Base-by-base conservation (phyloP, 2,329 filamentous ascomycete species). In the Akanthomyces dipterigenus region DNA sequence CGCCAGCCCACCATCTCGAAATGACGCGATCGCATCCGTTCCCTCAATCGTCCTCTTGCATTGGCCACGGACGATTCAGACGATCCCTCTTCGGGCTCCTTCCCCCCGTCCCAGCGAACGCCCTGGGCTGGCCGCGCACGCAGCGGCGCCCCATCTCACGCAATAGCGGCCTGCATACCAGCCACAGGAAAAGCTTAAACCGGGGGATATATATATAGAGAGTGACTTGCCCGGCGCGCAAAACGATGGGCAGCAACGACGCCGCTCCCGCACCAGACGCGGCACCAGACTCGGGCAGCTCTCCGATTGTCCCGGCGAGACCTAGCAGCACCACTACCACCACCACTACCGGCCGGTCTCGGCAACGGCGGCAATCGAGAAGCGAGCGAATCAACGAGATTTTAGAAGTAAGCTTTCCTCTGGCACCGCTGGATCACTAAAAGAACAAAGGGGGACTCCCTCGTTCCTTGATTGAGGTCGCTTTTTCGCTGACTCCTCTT, bases 381-480 rank as follows among this genome's bases (percentile, higher is more conserved):
- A 73, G 70, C 63, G 75, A 76, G 60, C 77, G 77, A 57, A 73
- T 81, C 64, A 72, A 74, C 63, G 75, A 75, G 62, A 80, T 81
- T 60, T 73, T 81, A 61, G 75, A 81, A 74, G 78, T 80, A 69
- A 67, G 76, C 56, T 42, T 11, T 6, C 24, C 40, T 49, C n/a
- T 24, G 14, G 22, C 20, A 3, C 9, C 6, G 4, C 45, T 49
- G 36, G 14, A 38, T 14, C 12, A 3, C 12, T 3, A 38, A 16
- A 11, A 34, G 31, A 8, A 34, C 8, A 11, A 34, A 34, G 16
- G 36, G 12, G 36, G n/a, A n/a, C n/a, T n/a, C n/a, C 36, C 36
- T 38, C 36, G 14, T 16, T 16, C n/a, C n/a, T n/a, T n/a, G n/a
- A n/a, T n/a, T n/a, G n/a, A n/a, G n/a, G n/a, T n/a, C n/a, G n/a